A percentile compares a stretch with the other conserved stretches of the same genome.
Evolutionary conservation across 1,284 basidiomycete genomes (phyloP).

Genomic region (Dichomitus squalens): DNA sequence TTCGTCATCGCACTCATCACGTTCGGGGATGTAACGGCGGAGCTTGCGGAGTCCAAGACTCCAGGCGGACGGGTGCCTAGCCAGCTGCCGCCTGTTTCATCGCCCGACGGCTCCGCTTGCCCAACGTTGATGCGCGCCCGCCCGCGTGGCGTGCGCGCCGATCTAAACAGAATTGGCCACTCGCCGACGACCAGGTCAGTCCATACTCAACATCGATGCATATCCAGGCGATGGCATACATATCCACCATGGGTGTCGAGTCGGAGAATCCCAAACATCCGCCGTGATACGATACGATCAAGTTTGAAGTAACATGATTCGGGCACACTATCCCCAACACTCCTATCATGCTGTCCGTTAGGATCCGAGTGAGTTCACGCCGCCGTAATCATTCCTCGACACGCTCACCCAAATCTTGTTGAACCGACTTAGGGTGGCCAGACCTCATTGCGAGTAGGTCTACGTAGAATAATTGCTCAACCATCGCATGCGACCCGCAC

Average conservation of each 20-base stretch:
- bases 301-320: not conserved
- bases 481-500: not conserved
- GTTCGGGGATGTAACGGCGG: slow-evolving; percentile 21
- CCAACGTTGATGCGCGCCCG: not conserved
- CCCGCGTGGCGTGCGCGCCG: not conserved
- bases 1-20: slow-evolving; percentile 20
- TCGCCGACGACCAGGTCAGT: slow-evolving; percentile 1
- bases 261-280: not conserved
- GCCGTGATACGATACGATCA: not conserved
- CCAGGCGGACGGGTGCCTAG: too few species aligned
- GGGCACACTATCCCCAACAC: not conserved
- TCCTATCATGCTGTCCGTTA: not conserved
- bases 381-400: not conserved
- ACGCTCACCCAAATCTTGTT: not conserved
- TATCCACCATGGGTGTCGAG: too few species aligned
- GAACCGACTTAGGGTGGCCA: not conserved
- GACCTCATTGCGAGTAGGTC: not conserved
- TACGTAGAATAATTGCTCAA: not conserved
- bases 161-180: not conserved
- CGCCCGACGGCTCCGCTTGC: slow-evolving; percentile 2
- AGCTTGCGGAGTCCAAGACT: slow-evolving; percentile 18
- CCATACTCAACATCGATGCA: too few species aligned
- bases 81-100: too few species aligned
- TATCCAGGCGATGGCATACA: too few species aligned
- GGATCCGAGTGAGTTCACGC: not conserved